These are phyloP conservation scores for Trichaptum fuscoviolaceum DNA, from an alignment of 768 basidiomycete genomes.

Conservation along the genomic window DNA sequence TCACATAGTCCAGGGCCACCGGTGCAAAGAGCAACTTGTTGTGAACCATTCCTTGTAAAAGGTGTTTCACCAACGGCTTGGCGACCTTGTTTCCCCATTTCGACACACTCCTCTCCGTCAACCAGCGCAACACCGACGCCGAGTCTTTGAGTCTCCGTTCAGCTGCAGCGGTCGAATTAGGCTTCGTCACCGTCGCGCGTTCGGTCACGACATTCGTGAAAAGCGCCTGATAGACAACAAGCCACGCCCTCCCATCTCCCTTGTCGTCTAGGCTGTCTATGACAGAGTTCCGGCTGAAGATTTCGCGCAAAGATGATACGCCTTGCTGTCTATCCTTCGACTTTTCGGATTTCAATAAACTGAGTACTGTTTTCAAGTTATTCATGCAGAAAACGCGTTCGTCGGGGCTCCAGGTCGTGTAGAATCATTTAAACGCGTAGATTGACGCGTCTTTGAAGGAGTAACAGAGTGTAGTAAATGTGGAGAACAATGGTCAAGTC, in stretches of 20 bases:
- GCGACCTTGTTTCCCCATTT: constrained; percentile 51
- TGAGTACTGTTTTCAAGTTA: constrained; percentile 44
- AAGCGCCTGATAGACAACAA: constrained; percentile 64
- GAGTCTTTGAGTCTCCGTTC: constrained; percentile 60
- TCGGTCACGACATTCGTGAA: constrained; percentile 65
- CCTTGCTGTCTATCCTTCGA: constrained; percentile 69
- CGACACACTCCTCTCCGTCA: constrained; percentile 58
- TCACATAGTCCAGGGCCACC: constrained; percentile 76
- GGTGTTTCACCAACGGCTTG: constrained; percentile 56
- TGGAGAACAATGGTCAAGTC: too few relatives aligned
- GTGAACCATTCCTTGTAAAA: constrained; percentile 54
- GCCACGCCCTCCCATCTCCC: constrained; percentile 45
- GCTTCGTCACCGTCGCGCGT: constrained; percentile 36
- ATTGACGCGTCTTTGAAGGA: neutral
- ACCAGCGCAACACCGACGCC: constrained; percentile 64
- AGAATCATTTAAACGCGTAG: neutral
- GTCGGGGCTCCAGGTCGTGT: neutral
- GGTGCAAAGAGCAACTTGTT: constrained; percentile 48
- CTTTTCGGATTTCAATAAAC: constrained; percentile 54
- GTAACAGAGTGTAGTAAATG: too few relatives aligned
- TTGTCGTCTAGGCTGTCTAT: constrained; percentile 38
- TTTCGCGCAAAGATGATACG: constrained; percentile 41
- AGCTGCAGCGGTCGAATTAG: constrained; percentile 39
- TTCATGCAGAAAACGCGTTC: constrained; percentile 21
- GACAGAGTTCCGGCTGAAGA: constrained; percentile 46